A percentile compares a stretch with the other conserved stretches of the same genome.
Conservation (phyloP, 805 yeast species). For the Ogataea henricii region DNA sequence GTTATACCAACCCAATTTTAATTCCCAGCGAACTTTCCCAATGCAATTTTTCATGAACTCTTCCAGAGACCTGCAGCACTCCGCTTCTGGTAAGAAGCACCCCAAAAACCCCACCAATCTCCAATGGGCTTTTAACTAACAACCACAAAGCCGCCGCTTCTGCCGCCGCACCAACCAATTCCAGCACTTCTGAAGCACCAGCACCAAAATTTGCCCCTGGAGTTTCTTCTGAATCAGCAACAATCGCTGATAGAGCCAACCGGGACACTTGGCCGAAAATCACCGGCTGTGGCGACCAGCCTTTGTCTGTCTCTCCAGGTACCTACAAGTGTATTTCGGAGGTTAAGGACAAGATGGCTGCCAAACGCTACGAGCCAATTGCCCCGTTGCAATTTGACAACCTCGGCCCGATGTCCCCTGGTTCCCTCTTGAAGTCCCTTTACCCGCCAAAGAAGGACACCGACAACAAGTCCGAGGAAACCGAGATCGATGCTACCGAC, state of each 20-base stretch:
- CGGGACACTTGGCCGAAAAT: constrained; percentile 9
- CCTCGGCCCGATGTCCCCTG: constrained; percentile 7
- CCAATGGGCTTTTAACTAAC: background rate
- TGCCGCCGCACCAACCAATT: background rate
- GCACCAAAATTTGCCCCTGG: background rate
- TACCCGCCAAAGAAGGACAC: constrained; percentile 2
- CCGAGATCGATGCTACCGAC: background rate
- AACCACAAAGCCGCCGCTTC: background rate
- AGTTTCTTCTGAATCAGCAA: too few relatives aligned
- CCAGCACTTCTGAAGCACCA: too few relatives aligned
- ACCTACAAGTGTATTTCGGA: constrained; percentile 8
- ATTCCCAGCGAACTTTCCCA: background rate
- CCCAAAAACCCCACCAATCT: background rate
- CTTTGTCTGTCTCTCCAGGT: constrained; percentile 12
- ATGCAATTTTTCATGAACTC: background rate
- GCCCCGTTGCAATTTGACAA: constrained; percentile 11
- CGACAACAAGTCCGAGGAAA: background rate
- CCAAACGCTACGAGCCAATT: constrained; percentile 3
- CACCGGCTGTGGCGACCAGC: constrained; percentile 5
- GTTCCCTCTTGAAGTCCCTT: background rate
- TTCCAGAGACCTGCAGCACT: background rate
- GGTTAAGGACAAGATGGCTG: constrained; percentile 5
- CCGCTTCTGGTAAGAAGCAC: constrained; percentile 1
- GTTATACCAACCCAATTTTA: background rate
- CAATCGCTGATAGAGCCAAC: background rate